Evolutionary conservation across 495 filamentous ascomycete species (phyloP), one percentile per base, ranked within the genome.

Genomic region (Podospora sp.): DNA sequence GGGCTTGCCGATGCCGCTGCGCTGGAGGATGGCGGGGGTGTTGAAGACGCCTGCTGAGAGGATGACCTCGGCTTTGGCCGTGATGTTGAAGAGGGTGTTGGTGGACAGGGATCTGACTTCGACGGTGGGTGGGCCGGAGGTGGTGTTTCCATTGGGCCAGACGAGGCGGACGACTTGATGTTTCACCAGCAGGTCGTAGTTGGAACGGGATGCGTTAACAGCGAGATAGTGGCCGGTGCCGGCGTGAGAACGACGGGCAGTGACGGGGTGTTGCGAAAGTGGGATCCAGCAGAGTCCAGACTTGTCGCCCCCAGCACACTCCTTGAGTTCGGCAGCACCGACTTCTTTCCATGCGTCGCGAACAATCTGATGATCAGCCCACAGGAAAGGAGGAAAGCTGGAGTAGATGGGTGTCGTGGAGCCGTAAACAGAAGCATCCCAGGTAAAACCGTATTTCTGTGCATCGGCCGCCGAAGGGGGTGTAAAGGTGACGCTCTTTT

Each of bases 1-100:
- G 6, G 72, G 71, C 9, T 78, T 75, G 7, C 85, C 85, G 46
- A 86, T 79, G 5, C 85, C 85, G 29, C 77, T 81, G 4, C 85
- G 72, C 61, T 85, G 80, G 11, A 87, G 74, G 6, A 87, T 69
- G 35, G 86, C 83, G 0, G 85, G 84, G 18, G 82, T 83, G 58
- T 85, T 80, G 22, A 88, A 69, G 3, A 80, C 77, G 22, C 86
- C 86, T 2, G 59, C 59, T 1, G 67, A 60, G 25, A 69, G n/a
- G 11, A 71, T 46, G 14, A 71, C 69, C 25, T 76, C 74, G 24
- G 61, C 60, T n/a, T 52, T 65, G 9, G 56, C 61, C 2, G 67
- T 67, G 1, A 68, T 20, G 52, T 67, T 73, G 56, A 59, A 70
- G 6, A 25, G 11, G 0, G 29, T 35, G 16, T 20, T 12, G n/a